Evolutionary conservation across 805 yeast genomes (phyloP).

Genomic region (Sporopachydermia lactativora): DNA sequence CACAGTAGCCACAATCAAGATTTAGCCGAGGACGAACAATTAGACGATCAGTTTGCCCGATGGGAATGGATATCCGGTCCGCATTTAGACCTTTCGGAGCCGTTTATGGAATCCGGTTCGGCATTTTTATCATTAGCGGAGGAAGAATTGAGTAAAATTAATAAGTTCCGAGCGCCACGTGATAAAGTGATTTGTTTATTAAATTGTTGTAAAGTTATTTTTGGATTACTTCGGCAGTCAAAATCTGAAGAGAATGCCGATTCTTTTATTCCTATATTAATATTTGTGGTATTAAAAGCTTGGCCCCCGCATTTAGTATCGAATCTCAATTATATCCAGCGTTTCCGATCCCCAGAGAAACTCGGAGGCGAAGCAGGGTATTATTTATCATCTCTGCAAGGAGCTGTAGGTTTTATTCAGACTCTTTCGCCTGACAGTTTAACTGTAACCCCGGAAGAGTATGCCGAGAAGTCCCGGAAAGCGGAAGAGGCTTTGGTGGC

Average conservation of each 20-base stretch:
- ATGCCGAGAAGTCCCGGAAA: constrained; percentile 28
- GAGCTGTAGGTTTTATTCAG: constrained; percentile 71
- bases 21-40: constrained; percentile 39
- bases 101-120: constrained; percentile 31
- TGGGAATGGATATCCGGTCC: constrained; percentile 60
- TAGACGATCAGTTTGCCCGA: constrained; percentile 39
- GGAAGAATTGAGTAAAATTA: constrained; percentile 62
- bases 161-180: constrained; percentile 80
- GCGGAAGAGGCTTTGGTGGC: constrained; percentile 29
- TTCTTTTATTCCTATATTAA: constrained; percentile 78
- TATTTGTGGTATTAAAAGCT: constrained; percentile 62
- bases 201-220: constrained; percentile 85
- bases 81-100: constrained; percentile 62
- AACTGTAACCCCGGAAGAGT: constrained; percentile 48
- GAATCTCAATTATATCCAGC: constrained; percentile 71
- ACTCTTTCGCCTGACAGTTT: constrained; percentile 42
- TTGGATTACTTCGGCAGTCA: constrained; percentile 64
- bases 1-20: constrained; percentile 50
- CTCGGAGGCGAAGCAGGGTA: constrained; percentile 82
- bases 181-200: constrained; percentile 86
- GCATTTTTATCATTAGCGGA: constrained; percentile 55
- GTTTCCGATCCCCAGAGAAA: constrained; percentile 65
- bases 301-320: constrained; percentile 54
- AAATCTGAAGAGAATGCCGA: constrained; percentile 79
- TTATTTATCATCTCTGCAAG: constrained; percentile 79